phyloP scores from a whole-genome alignment of 2,329 filamentous ascomycete species.

The Cercospora zeae-maydis region DNA sequence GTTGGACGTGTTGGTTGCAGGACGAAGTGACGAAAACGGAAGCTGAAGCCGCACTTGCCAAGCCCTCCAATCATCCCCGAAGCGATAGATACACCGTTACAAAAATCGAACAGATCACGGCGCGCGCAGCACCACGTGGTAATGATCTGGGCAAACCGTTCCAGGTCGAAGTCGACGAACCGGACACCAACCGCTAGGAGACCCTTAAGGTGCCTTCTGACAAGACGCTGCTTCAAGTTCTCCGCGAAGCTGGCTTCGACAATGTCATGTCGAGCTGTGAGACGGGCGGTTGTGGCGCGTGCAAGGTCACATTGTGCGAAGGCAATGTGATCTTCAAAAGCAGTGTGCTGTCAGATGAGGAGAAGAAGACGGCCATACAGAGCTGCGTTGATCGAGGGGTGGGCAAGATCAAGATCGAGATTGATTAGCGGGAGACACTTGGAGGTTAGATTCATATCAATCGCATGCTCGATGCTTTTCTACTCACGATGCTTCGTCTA shows the following conservation, averaged over 20 bases:
- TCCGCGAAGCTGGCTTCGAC: slow-evolving; percentile 45
- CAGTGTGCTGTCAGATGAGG: slow-evolving; percentile 37
- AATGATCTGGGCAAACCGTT: slow-evolving; percentile 56
- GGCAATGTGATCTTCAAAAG: slow-evolving; percentile 43
- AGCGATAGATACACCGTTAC: slow-evolving; percentile 27
- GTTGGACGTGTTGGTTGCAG: background rate
- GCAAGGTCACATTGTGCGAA: slow-evolving; percentile 39
- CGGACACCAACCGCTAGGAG: slow-evolving; percentile 29
- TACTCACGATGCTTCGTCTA: no score
- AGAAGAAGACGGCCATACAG: slow-evolving; percentile 40
- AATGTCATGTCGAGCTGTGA: slow-evolving; percentile 43
- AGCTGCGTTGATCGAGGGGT: slow-evolving; percentile 38
- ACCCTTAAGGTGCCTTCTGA: slow-evolving; percentile 45
- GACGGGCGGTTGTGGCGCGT: slow-evolving; percentile 45
- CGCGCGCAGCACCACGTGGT: slow-evolving; percentile 38
- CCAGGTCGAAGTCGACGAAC: slow-evolving; percentile 52
- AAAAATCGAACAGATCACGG: background rate
- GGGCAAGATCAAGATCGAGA: slow-evolving; percentile 31
- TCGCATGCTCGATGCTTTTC: background rate
- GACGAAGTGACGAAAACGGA: background rate
- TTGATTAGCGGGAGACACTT: slow-evolving; percentile 12
- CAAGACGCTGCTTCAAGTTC: slow-evolving; percentile 41
- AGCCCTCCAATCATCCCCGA: slow-evolving; percentile 31
- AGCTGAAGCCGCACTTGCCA: background rate
- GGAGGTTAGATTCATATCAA: no score